Evolutionary conservation across 116 monocot genomes (phyloP), one percentile per base, ranked within the genome.

Genomic region (Papilionanthe hybrid): DNA sequence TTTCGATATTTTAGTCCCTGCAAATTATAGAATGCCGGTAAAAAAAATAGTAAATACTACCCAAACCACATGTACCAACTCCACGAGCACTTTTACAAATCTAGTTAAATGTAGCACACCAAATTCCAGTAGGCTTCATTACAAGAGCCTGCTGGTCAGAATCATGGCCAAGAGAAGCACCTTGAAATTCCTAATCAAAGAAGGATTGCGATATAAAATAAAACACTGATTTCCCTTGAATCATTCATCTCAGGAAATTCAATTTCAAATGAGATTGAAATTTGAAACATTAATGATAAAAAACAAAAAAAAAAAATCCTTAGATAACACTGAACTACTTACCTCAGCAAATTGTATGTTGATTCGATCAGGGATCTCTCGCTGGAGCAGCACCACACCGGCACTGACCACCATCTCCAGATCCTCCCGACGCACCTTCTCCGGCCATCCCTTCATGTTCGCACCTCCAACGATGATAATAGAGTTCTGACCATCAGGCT

Each of bases 381-480:
- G 81, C 85, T 94, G 94, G 63, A 99, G 83, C 71, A 99, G 82
- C 74, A 99, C 74, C 6, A 91, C 67, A 22, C 90, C 93, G 5
- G 99, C 99, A 11, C 48, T 53, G 22, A 67, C 77, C 42, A 99
- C 82, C 19, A 91, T 67, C 23, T 93, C 89, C 75, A 89, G 55
- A 43, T 94, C 90, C 69, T 83, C 82, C 44, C 41, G 32, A 10
- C 75, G 25, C 9, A 88, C 19, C n/a, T 77, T 72, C 11, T 90
- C 76, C 8, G 91, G 89, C 99, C 94, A 99, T 5, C 91, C 78
- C 25, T 72, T 48, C 88, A 93, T 87, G 78, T 99, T 99, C 13
- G 95, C 95, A 9, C 99, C 94, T 47, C 93, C 93, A 6, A 99
- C 91, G 37, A 94, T 90, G 76, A 99, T 87, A 58, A 99, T 99